Conservation (phyloP, 2,329 filamentous ascomycete genomes). For the Bipolaris victoriae region DNA sequence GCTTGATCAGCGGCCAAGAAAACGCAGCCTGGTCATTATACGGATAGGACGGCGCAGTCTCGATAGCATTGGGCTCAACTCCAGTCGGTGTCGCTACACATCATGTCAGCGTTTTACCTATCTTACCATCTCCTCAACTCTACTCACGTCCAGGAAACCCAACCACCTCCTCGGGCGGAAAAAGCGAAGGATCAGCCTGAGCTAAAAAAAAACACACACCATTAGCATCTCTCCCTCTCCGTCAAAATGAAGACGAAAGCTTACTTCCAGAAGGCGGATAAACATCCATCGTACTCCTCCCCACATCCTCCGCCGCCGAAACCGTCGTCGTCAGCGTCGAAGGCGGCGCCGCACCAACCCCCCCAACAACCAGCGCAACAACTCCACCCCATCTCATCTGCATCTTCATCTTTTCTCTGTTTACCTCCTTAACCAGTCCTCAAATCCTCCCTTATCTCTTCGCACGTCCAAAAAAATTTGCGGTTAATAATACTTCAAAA, state of each 20-base stretch:
- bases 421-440: too few relatives aligned
- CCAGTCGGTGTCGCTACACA: slow-evolving; percentile 33
- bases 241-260: not conserved
- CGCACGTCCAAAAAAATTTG: too few relatives aligned
- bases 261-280: slow-evolving; percentile 37
- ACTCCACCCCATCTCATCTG: slow-evolving; percentile 13
- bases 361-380: slow-evolving; percentile 17
- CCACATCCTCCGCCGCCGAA: slow-evolving; percentile 24
- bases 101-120: not conserved
- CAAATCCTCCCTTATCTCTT: not conserved
- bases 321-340: slow-evolving; percentile 15
- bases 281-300: slow-evolving; percentile 23
- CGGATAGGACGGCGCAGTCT: slow-evolving; percentile 38
- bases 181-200: slow-evolving; percentile 30
- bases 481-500: too few relatives aligned
- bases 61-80: slow-evolving; percentile 34
- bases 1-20: slow-evolving; percentile 31
- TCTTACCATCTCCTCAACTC: not conserved
- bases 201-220: slow-evolving; percentile 17
- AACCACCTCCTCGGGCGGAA: slow-evolving; percentile 36
- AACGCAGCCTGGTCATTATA: slow-evolving; percentile 34
- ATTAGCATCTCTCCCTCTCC: not conserved
- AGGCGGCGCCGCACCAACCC: slow-evolving; percentile 23
- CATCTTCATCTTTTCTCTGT: slow-evolving; percentile 6
- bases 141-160: slow-evolving; percentile 33